Evolutionary conservation across 805 yeast genomes (phyloP).

Genomic region (Metschnikowia sp.): DNA sequence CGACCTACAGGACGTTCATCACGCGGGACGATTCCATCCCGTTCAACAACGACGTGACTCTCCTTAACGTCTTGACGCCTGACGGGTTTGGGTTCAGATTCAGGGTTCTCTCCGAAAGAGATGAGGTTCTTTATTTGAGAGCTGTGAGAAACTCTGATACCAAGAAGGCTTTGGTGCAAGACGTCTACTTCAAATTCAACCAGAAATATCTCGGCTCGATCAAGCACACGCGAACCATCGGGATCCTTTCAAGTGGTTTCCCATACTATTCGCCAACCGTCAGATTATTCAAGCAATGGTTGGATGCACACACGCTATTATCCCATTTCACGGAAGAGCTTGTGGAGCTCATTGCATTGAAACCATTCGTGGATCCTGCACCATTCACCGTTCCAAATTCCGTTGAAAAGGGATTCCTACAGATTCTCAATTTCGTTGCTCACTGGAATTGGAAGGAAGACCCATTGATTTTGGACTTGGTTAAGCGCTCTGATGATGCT

Average conservation of each 20-base stretch:
- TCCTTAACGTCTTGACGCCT: constrained; percentile 70
- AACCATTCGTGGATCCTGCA: constrained; percentile 81
- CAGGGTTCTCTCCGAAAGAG: constrained; percentile 78
- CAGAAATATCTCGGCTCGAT: constrained; percentile 63
- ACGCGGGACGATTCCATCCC: constrained; percentile 68
- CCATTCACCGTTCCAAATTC: constrained; percentile 84
- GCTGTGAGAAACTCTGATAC: constrained; percentile 66
- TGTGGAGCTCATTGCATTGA: constrained; percentile 76
- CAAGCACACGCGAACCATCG: constrained; percentile 78
- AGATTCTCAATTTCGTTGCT: constrained; percentile 66
- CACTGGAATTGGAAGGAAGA: constrained; percentile 95
- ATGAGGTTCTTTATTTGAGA: constrained; percentile 67
- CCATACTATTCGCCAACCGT: constrained; percentile 77
- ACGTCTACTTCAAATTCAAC: constrained; percentile 60
- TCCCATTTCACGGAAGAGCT: constrained; percentile 74
- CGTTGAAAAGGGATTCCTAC: constrained; percentile 75
- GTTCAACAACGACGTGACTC: constrained; percentile 54
- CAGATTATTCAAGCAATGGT: constrained; percentile 84
- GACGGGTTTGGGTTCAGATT: constrained; percentile 86
- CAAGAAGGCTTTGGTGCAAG: constrained; percentile 58
- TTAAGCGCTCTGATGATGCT: constrained; percentile 37
- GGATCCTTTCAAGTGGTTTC: constrained; percentile 65
- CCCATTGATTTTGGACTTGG: constrained; percentile 75
- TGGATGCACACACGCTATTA: constrained; percentile 74
- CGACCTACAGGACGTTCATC: constrained; percentile 55